A percentile compares a stretch with the other conserved stretches of the same genome.
Conservation (phyloP, 345 rosid genomes). For the Eucalyptus coolabah region DNA sequence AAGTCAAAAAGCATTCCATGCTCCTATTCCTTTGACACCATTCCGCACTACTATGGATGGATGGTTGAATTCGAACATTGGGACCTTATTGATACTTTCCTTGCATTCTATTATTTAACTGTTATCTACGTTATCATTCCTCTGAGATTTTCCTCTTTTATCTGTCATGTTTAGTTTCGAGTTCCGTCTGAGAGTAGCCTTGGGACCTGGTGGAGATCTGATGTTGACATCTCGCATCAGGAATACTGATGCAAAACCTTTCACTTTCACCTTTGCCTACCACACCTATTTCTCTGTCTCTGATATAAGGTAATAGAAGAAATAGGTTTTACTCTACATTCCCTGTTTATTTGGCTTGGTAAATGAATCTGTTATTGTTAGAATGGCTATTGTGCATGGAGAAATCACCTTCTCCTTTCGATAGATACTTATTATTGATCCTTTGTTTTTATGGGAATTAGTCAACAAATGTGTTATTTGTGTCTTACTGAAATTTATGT, state of each 20-base stretch:
- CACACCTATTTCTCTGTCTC: constrained; percentile 93
- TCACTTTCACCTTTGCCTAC: constrained; percentile 89
- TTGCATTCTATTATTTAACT: neutral
- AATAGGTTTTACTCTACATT: neutral
- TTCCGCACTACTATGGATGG: neutral
- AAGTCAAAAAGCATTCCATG: neutral
- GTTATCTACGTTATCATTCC: neutral
- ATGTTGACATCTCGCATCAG: constrained; percentile 77
- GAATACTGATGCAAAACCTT: constrained; percentile 73
- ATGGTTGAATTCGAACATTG: neutral
- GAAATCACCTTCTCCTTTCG: neutral
- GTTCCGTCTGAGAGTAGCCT: constrained; percentile 76
- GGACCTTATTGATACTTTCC: neutral
- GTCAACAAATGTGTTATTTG: neutral
- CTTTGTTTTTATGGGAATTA: neutral
- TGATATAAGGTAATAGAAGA: constrained; percentile 60
- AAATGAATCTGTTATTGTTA: neutral
- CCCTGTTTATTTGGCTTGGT: neutral
- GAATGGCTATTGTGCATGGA: neutral
- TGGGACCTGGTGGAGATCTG: constrained; percentile 76
- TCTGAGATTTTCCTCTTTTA: neutral
- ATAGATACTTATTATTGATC: neutral
- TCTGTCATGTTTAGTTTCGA: constrained; percentile 44
- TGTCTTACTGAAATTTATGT: neutral
- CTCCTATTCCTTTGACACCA: neutral